These are phyloP conservation scores for Pilasporangium apinafurcum DNA, from an alignment of 352 stramenopile species.

Conservation along the genomic window DNA sequence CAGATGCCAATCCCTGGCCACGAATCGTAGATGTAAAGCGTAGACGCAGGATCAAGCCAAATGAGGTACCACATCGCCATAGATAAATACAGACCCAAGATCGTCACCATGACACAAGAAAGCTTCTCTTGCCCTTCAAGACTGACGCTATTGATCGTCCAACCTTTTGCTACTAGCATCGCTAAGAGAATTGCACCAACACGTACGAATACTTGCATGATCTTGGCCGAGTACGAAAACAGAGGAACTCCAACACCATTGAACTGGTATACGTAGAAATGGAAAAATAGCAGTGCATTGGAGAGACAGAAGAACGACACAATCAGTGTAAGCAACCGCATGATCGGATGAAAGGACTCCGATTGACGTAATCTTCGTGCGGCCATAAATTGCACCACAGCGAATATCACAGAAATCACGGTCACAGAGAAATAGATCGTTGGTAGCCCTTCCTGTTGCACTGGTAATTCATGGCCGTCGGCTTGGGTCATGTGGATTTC, in stretches of 20 bases:
- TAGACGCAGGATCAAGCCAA: slow-evolving; percentile 69
- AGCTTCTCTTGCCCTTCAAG: slow-evolving; percentile 63
- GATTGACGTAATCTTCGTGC: slow-evolving; percentile 35
- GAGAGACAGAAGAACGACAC: slow-evolving; percentile 56
- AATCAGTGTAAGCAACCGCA: slow-evolving; percentile 60
- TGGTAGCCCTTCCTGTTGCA: slow-evolving; percentile 55
- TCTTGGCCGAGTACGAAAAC: slow-evolving; percentile 64
- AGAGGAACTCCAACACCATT: slow-evolving; percentile 67
- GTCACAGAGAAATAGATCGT: slow-evolving; percentile 47
- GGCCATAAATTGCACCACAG: slow-evolving; percentile 33
- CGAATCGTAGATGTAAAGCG: slow-evolving; percentile 80
- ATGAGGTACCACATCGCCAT: slow-evolving; percentile 82
- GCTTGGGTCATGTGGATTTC: slow-evolving; percentile 70
- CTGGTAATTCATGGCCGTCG: slow-evolving; percentile 54
- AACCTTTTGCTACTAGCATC: slow-evolving; percentile 73
- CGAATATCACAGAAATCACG: slow-evolving; percentile 22
- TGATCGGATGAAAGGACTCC: slow-evolving; percentile 77
- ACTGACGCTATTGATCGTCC: slow-evolving; percentile 67
- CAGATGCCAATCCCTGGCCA: slow-evolving; percentile 67
- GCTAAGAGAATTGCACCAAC: slow-evolving; percentile 65
- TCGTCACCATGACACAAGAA: slow-evolving; percentile 51
- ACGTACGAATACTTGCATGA: slow-evolving; percentile 60
- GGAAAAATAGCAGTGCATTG: slow-evolving; percentile 48
- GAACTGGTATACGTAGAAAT: slow-evolving; percentile 55
- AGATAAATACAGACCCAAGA: slow-evolving; percentile 62